Evolutionary conservation across 2,329 filamentous ascomycete species (phyloP).

Genomic region (Colletotrichum sp.): DNA sequence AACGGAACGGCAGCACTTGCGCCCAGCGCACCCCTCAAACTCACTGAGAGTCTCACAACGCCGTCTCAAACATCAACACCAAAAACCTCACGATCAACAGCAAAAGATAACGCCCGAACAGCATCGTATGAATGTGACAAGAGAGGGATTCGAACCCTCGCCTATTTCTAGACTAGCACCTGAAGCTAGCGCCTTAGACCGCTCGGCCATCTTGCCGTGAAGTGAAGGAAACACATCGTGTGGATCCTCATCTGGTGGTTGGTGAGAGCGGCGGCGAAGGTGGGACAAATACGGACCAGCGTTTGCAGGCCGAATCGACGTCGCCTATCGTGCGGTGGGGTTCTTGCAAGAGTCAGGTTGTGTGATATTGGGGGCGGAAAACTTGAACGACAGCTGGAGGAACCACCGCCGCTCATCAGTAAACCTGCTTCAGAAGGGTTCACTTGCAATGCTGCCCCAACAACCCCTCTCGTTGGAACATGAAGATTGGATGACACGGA

Average conservation of each 20-base stretch:
- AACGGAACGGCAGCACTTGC: neutral
- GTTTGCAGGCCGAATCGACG: neutral
- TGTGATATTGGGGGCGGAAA: neutral
- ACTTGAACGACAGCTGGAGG: neutral
- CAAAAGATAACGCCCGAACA: neutral
- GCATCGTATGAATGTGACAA: neutral
- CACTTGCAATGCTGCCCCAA: neutral
- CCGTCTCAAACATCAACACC: neutral
- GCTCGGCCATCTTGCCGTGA: neutral
- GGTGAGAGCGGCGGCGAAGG: neutral
- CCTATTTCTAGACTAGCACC: neutral
- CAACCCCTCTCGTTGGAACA: neutral
- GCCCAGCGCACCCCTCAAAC: neutral
- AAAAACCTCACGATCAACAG: neutral
- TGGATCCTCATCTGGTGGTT: neutral
- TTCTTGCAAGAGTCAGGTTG: neutral
- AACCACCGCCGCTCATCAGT: neutral
- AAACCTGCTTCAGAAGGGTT: neutral
- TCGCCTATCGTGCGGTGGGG: neutral
- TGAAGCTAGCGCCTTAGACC: slow-evolving; percentile 4
- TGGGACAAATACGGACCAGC: neutral
- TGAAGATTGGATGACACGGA: neutral
- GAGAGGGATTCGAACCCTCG: neutral
- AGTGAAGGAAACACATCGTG: neutral
- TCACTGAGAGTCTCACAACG: neutral